Evolutionary conservation across 1,284 basidiomycete species (phyloP).

Genomic region (Pseudozyma sp.): DNA sequence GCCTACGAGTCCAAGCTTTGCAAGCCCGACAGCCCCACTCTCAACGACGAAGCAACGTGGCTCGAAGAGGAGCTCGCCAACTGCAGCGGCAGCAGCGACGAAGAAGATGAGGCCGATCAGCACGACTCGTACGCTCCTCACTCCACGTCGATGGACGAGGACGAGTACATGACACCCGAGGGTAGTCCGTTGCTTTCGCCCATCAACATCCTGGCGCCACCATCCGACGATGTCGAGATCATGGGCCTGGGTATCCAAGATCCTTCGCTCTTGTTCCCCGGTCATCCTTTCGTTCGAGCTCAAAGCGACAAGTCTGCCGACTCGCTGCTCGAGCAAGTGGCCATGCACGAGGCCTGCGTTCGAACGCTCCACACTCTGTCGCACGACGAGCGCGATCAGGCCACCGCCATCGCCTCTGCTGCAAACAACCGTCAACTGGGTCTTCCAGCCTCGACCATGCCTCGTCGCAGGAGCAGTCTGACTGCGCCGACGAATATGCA

Average conservation of each 20-base stretch:
- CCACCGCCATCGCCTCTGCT: constrained; percentile 17
- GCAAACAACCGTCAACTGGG: constrained; percentile 7
- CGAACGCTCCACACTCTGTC: constrained; percentile 16
- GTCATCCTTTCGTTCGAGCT: background rate
- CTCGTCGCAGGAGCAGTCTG: constrained; percentile 24
- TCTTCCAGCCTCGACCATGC: constrained; percentile 12
- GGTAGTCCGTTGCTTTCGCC: constrained; percentile 27
- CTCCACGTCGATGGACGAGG: constrained; percentile 16
- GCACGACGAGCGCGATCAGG: constrained; percentile 24
- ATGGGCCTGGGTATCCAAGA: constrained; percentile 41
- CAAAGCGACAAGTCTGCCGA: constrained; percentile 22
- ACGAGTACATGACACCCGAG: constrained; percentile 33
- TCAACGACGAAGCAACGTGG: constrained; percentile 44
- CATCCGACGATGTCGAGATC: constrained; percentile 19
- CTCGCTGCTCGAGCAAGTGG: constrained; percentile 41
- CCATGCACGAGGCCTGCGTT: constrained; percentile 43
- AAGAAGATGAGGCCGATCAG: constrained; percentile 24
- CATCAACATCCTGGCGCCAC: constrained; percentile 13
- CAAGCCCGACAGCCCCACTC: constrained; percentile 41
- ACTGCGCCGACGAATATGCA: background rate
- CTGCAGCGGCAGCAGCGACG: constrained; percentile 34
- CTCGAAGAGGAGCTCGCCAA: constrained; percentile 45
- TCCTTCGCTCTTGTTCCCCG: constrained; percentile 14
- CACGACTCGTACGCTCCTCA: constrained; percentile 3
- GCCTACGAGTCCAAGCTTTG: constrained; percentile 28